Evolutionary conservation across 2,329 filamentous ascomycete genomes (phyloP).

Genomic region (Neocatenulostroma microsporum): DNA sequence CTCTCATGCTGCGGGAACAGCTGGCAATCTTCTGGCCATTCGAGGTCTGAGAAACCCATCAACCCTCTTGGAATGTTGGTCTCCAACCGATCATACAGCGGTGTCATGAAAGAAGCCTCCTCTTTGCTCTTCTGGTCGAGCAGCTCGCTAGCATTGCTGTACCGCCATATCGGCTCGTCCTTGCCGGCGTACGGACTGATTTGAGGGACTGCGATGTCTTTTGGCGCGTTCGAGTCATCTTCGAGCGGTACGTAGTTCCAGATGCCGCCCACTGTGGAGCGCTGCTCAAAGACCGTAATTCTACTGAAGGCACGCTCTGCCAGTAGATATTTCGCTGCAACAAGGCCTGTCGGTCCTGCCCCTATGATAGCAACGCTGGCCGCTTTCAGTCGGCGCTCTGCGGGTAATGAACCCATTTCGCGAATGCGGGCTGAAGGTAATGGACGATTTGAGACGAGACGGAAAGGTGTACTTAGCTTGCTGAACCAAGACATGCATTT

Average conservation of each 20-base stretch:
- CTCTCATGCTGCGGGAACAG: conserved; percentile 69
- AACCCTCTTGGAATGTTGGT: conserved; percentile 77
- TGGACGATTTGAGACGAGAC: too few relatives aligned
- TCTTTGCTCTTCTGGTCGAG: conserved; percentile 14
- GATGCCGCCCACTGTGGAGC: conserved; percentile 66
- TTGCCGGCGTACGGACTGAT: conserved; percentile 53
- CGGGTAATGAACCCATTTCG: conserved; percentile 30
- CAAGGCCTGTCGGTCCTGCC: conserved; percentile 70
- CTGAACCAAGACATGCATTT: too few relatives aligned
- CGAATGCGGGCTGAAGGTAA: too few relatives aligned
- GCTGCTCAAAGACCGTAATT: conserved; percentile 77
- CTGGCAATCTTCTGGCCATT: conserved; percentile 47
- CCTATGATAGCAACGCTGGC: conserved; percentile 69
- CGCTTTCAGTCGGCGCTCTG: conserved; percentile 35
- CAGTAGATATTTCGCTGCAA: conserved; percentile 69
- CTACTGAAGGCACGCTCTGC: conserved; percentile 62
- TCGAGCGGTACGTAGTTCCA: conserved; percentile 66
- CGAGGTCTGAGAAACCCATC: conserved; percentile 69
- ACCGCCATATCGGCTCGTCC: conserved; percentile 54
- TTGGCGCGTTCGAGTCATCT: conserved; percentile 40
- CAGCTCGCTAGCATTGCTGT: conserved; percentile 9
- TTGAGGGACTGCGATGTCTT: conserved; percentile 53
- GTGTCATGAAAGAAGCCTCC: conserved; percentile 63
- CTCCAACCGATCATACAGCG: conserved; percentile 73
- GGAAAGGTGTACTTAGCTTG: too few relatives aligned